Evolutionary conservation across 179 eudicot genomes (phyloP).

Genomic region (Beta lomatogona): DNA sequence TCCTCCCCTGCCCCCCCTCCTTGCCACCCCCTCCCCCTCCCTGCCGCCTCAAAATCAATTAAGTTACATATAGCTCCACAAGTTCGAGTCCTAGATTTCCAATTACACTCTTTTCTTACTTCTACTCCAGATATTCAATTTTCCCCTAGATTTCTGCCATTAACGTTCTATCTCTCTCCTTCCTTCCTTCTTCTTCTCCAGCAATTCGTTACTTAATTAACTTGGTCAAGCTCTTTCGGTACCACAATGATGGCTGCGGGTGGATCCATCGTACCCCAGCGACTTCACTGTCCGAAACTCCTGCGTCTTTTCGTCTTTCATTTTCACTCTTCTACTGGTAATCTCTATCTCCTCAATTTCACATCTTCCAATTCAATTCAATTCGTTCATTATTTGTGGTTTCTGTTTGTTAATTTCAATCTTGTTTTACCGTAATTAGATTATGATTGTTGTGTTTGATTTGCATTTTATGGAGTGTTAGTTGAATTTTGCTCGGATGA

Average conservation of each 20-base stretch:
- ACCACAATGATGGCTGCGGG: conserved; percentile 17
- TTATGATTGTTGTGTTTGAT: not conserved
- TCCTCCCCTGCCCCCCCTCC: too few species aligned
- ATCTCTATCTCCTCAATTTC: not conserved
- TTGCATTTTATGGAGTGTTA: not conserved
- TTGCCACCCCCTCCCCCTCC: too few species aligned
- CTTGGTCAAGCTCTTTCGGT: not conserved
- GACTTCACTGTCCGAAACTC: conserved; percentile 5
- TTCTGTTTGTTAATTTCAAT: conserved; percentile 9
- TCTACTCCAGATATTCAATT: not conserved
- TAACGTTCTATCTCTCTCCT: not conserved
- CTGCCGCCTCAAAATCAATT: too few species aligned
- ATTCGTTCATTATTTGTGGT: not conserved
- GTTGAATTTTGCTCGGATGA: not conserved
- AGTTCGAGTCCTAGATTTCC: too few species aligned
- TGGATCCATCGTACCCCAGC: not conserved
- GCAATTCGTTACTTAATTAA: not conserved
- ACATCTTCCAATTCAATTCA: not conserved
- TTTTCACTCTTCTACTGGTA: conserved; percentile 30
- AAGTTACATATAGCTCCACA: too few species aligned
- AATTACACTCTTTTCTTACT: not conserved
- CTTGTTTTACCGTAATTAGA: not conserved
- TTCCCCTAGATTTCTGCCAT: conserved; percentile 17
- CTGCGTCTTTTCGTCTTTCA: conserved; percentile 17
- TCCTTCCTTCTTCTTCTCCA: not conserved